Percentiles rank a stretch among this genome's conserved stretches.
Conservation (phyloP, 2,329 filamentous ascomycete species). For the Xylaria sp. region DNA sequence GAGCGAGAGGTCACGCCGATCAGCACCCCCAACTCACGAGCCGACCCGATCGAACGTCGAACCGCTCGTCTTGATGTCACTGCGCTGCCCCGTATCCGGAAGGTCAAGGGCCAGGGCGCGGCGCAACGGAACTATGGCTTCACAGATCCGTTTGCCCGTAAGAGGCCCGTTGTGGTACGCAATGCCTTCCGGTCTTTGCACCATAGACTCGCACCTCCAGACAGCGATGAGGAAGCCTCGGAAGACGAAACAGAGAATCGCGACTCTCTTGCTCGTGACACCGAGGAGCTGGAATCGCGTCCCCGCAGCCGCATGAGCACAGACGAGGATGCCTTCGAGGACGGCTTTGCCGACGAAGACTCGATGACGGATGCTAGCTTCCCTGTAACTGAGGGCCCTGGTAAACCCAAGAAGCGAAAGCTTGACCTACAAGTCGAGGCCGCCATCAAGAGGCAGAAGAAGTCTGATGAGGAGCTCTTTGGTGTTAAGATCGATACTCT, state of each 20-base stretch:
- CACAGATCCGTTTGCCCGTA: slow-evolving; percentile 67
- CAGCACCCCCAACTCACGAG: slow-evolving; percentile 67
- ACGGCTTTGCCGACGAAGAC: slow-evolving; percentile 61
- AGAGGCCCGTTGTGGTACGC: slow-evolving; percentile 58
- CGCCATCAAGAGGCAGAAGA: slow-evolving; percentile 79
- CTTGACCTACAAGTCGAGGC: slow-evolving; percentile 69
- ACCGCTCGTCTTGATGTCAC: slow-evolving; percentile 62
- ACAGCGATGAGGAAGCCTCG: slow-evolving; percentile 77
- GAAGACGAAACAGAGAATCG: slow-evolving; percentile 74
- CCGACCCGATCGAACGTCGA: slow-evolving; percentile 63
- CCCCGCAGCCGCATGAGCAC: slow-evolving; percentile 74
- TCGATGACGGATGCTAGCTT: slow-evolving; percentile 75
- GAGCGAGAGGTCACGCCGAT: slow-evolving; percentile 64
- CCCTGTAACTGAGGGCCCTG: slow-evolving; percentile 58
- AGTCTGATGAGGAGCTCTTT: slow-evolving; percentile 77
- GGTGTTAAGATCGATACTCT: slow-evolving; percentile 61
- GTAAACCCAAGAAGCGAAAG: slow-evolving; percentile 70
- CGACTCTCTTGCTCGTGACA: slow-evolving; percentile 69
- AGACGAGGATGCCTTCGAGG: slow-evolving; percentile 58
- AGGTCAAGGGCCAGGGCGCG: slow-evolving; percentile 60
- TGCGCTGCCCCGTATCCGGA: slow-evolving; percentile 74
- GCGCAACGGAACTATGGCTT: slow-evolving; percentile 65
- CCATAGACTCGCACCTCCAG: slow-evolving; percentile 73
- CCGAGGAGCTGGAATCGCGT: slow-evolving; percentile 82
- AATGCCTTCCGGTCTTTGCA: slow-evolving; percentile 79